phyloP scores from a whole-genome alignment of 106 monocot genomes.

The Amphibolis antarctica region DNA sequence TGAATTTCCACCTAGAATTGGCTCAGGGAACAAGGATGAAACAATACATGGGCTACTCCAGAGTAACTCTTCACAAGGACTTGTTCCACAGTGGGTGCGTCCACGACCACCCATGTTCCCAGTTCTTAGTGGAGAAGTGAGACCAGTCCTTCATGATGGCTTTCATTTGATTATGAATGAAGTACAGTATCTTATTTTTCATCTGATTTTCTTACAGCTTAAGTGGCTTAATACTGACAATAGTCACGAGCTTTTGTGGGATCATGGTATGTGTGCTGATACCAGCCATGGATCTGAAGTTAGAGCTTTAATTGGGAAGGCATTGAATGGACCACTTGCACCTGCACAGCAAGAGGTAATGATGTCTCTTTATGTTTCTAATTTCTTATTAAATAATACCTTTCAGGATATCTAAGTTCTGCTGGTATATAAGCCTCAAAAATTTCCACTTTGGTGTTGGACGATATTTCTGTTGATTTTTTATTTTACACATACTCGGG shows the following conservation, averaged over 20 bases:
- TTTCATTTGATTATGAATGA: not conserved
- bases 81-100: slow-evolving; percentile 80
- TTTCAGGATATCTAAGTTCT: too few species aligned
- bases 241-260: slow-evolving; percentile 84
- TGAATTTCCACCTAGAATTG: slow-evolving; percentile 31
- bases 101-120: slow-evolving; percentile 77
- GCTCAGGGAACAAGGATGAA: slow-evolving; percentile 50
- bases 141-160: not conserved
- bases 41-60: slow-evolving; percentile 45
- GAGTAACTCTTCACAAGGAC: slow-evolving; percentile 41
- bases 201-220: slow-evolving; percentile 20
- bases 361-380: not conserved
- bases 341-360: slow-evolving; percentile 86
- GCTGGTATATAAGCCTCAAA: too few species aligned
- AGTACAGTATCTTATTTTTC: not conserved
- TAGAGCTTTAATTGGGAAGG: slow-evolving; percentile 72
- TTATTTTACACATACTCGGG: too few species aligned
- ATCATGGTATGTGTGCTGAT: slow-evolving; percentile 93
- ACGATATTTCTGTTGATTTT: too few species aligned
- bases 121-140: slow-evolving; percentile 78
- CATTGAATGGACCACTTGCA: slow-evolving; percentile 73
- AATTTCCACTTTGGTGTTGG: too few species aligned
- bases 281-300: slow-evolving; percentile 74
- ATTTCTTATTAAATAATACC: too few species aligned
- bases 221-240: slow-evolving; percentile 73